phyloP scores from a whole-genome alignment of 1,139 yeast genomes.

The Blastobotrys apis region DNA sequence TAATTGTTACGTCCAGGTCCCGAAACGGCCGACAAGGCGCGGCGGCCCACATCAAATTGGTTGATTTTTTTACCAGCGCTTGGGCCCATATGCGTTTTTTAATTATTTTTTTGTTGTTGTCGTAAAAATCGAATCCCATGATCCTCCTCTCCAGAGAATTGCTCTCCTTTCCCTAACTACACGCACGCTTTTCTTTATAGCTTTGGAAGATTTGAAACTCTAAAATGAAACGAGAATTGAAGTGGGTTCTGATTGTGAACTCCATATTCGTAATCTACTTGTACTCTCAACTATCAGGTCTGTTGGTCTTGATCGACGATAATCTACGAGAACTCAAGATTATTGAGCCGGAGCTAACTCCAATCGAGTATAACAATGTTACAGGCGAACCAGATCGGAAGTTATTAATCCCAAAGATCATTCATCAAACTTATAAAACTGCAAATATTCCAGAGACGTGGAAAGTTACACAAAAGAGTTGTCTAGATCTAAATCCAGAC shows the following conservation, averaged over 20 bases:
- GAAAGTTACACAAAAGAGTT: conserved; percentile 71
- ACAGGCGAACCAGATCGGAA: conserved; percentile 1
- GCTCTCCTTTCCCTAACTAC: too few species aligned
- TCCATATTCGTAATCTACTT: conserved; percentile 47
- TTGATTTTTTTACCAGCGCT: too few species aligned
- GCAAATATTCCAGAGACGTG: conserved; percentile 73
- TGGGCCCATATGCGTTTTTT: too few species aligned
- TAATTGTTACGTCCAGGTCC: too few species aligned
- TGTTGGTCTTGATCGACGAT: conserved; percentile 60
- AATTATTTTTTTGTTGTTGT: too few species aligned
- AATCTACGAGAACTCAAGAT: conserved; percentile 34
- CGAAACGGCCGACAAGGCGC: too few species aligned
- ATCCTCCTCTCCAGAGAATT: too few species aligned
- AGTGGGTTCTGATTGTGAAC: conserved; percentile 28
- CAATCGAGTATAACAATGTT: background rate
- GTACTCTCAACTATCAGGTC: conserved; percentile 62
- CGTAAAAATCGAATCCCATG: too few species aligned
- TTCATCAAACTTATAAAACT: conserved; percentile 89
- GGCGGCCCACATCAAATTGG: too few species aligned
- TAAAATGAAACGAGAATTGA: conserved; percentile 29
- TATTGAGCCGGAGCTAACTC: conserved; percentile 12
- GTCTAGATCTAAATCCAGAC: conserved; percentile 66
- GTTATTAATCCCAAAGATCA: conserved; percentile 67
- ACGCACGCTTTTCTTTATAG: background rate
- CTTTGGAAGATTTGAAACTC: background rate